Evolutionary conservation across 148 eudicot species (phyloP), one percentile per base, ranked within the genome.

Genomic region (Rhododendron molle): DNA sequence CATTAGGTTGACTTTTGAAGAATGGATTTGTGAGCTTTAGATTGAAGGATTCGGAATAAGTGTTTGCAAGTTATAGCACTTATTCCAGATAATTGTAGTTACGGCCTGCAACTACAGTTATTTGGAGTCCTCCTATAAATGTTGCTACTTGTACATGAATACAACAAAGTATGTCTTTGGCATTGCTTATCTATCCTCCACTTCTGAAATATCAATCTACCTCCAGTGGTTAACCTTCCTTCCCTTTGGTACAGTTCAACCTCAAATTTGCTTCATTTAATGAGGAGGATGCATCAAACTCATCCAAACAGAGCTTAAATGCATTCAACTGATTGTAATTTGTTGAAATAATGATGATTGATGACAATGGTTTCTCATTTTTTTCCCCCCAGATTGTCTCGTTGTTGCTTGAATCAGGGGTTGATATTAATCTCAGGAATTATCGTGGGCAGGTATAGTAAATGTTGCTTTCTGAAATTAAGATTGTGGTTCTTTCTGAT

Each of bases 361-460:
- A 85, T 76, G 77, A 21, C 65, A 28, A 69, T 83, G 88, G 86
- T 83, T 81, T 71, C 50, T 13, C 83, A 36, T 87, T 26, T 65
- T 65, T 87, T 28, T 76, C 43, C 47, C 47, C 60, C 54, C 85
- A 96, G 99, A 96, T 96, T 90, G 99, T 95, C 67, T 87, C 94
- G 4, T 93, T 96, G 36, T 87, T 96, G 92, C 90, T 96, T 7
- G 97, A 95, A 86, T 94, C 98, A 4, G 99, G 99, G 78, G 99
- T 96, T 78, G 98, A 96, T 89, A 96, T 95, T 62, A 91, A 96
- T 91, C 93, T 96, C 83, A 91, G 95, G 90, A 96, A 96, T 82
- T 95, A 96, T 84, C 97, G 98, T 21, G 99, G 99, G 78, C 99
- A 96, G 99, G 99, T 96, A 90, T 85, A 12, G 74, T 60, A 23